Evolutionary conservation across 306 rosid genomes (phyloP).

Genomic region (Inga oerstediana): DNA sequence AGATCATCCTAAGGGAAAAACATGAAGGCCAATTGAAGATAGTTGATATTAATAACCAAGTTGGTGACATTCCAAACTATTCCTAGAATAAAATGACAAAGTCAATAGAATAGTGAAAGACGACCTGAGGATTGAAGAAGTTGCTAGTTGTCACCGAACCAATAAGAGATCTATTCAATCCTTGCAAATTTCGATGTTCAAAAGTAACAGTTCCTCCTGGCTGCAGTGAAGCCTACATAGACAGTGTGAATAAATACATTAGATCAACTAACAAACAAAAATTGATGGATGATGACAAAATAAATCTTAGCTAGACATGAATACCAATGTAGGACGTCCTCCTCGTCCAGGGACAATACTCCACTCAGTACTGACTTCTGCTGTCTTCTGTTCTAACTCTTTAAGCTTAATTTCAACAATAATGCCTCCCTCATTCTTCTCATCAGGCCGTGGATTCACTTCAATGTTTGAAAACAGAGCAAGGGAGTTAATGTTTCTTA

Average conservation of each 20-base stretch:
- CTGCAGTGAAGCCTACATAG: constrained; percentile 87
- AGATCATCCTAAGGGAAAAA: constrained; percentile 77
- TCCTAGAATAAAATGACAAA: constrained; percentile 27
- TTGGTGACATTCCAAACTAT: constrained; percentile 4
- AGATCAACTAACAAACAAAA: constrained; percentile 18
- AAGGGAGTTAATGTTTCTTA: constrained; percentile 85
- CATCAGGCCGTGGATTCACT: constrained; percentile 95
- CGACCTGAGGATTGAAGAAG: constrained; percentile 82
- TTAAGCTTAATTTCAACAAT: constrained; percentile 90
- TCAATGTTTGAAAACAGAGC: constrained; percentile 94
- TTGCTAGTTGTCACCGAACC: constrained; percentile 90
- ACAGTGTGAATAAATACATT: constrained; percentile 28
- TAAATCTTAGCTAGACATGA: constrained; percentile 15
- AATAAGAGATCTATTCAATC: constrained; percentile 78
- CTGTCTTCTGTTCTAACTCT: constrained; percentile 90
- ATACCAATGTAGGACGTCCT: constrained; percentile 91
- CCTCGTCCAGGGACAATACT: constrained; percentile 96
- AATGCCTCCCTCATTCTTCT: constrained; percentile 91
- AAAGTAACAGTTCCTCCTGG: constrained; percentile 93
- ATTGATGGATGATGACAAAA: background rate
- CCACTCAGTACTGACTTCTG: constrained; percentile 97
- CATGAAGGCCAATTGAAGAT: constrained; percentile 18
- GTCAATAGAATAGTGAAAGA: constrained; percentile 17
- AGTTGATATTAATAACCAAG: constrained; percentile 14
- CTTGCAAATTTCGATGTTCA: constrained; percentile 84